Conservation (phyloP, 805 yeast genomes). For the Schwanniomyces occidentalis region DNA sequence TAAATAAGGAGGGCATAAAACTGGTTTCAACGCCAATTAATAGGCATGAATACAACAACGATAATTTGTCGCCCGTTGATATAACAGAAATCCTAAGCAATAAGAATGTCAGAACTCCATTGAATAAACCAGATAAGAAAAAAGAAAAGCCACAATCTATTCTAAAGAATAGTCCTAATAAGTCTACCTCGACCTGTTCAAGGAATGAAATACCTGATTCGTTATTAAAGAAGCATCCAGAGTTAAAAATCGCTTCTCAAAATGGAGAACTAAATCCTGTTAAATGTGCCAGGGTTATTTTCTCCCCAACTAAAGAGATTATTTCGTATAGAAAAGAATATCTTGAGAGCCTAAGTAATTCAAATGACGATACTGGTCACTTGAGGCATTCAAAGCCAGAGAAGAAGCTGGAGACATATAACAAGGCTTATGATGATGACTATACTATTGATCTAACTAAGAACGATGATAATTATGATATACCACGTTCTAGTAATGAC, state of each 20-base stretch:
- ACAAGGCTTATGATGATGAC: slow-evolving; percentile 7
- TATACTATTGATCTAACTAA: background rate
- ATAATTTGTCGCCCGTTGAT: slow-evolving; percentile 12
- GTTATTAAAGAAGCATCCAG: slow-evolving; percentile 17
- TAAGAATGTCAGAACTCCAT: slow-evolving; percentile 8
- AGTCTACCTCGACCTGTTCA: slow-evolving; percentile 2
- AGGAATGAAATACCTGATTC: slow-evolving; percentile 9
- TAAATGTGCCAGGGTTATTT: slow-evolving; percentile 30
- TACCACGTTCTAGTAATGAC: background rate
- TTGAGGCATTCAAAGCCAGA: background rate
- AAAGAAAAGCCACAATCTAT: slow-evolving; percentile 8
- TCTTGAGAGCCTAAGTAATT: slow-evolving; percentile 10
- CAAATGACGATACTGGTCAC: slow-evolving; percentile 2
- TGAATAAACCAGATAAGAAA: slow-evolving; percentile 4
- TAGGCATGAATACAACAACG: slow-evolving; percentile 1
- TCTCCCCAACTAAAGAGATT: slow-evolving; percentile 35
- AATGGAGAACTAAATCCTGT: slow-evolving; percentile 30
- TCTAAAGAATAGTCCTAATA: slow-evolving; percentile 9
- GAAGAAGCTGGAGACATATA: too few species aligned
- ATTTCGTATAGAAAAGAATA: slow-evolving; percentile 17
- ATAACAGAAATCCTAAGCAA: slow-evolving; percentile 5
- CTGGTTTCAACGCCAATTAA: slow-evolving; percentile 22
- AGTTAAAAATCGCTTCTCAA: slow-evolving; percentile 16
- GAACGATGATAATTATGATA: background rate
- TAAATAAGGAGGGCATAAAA: slow-evolving; percentile 11